Percentiles rank a stretch among this genome's conserved stretches.
Evolutionary conservation across 768 basidiomycete genomes (phyloP).

Genomic region (Tylopilus cervinicoccineus): DNA sequence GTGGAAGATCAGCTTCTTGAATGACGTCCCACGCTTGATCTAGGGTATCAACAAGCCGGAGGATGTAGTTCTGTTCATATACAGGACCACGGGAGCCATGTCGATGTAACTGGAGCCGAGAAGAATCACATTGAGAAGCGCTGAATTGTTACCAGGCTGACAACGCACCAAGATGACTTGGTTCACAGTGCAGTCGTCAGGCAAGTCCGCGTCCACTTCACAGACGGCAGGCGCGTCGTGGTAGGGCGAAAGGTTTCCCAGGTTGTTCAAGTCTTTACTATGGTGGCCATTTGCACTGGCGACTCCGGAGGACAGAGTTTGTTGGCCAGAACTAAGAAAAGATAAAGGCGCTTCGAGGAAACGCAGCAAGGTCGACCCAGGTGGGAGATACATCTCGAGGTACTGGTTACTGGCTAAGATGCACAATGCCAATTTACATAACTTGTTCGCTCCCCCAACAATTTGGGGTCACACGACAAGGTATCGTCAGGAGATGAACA

Average conservation of each 20-base stretch:
- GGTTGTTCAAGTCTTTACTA: constrained; percentile 3
- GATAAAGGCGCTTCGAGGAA: constrained; percentile 15
- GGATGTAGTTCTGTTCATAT: constrained; percentile 26
- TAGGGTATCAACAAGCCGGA: constrained; percentile 31
- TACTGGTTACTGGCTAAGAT: too few species aligned
- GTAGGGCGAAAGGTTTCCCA: constrained; percentile 39
- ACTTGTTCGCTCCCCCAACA: too few species aligned
- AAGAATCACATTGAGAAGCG: neutral
- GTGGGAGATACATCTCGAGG: constrained; percentile 17
- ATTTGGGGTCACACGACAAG: too few species aligned
- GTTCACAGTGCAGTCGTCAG: constrained; percentile 39
- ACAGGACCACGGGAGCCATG: constrained; percentile 40
- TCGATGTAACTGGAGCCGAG: constrained; percentile 32
- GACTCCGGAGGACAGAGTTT: too few species aligned
- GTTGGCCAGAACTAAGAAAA: neutral
- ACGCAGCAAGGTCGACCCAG: constrained; percentile 5
- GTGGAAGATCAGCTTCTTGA: constrained; percentile 28
- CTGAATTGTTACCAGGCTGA: neutral
- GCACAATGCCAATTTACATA: too few species aligned
- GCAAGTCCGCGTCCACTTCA: constrained; percentile 28
- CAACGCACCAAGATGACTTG: constrained; percentile 38
- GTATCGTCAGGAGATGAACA: too few species aligned
- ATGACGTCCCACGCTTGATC: constrained; percentile 20
- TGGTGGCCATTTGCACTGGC: neutral
- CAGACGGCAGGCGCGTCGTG: constrained; percentile 26